These are phyloP conservation scores for Mariannaea elegans DNA, from an alignment of 2,329 filamentous ascomycete species.

Conservation along the genomic window DNA sequence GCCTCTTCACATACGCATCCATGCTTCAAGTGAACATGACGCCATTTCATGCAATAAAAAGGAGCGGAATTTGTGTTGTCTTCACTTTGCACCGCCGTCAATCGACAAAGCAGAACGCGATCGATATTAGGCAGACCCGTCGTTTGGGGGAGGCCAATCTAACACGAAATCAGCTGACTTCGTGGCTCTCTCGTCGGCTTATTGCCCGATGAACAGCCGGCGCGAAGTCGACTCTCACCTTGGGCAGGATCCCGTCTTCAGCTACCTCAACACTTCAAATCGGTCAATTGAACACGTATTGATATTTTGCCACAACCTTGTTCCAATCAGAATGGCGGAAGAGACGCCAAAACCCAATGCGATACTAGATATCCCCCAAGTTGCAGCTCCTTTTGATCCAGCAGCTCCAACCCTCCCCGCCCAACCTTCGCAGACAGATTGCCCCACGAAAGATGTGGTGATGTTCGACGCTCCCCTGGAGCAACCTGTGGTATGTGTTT, in stretches of 20 bases:
- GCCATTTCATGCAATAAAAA: conserved; percentile 14
- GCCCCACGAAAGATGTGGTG: conserved; percentile 48
- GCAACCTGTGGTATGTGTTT: conserved; percentile 49
- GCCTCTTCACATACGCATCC: conserved; percentile 50
- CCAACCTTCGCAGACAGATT: conserved; percentile 32
- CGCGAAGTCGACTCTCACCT: conserved; percentile 23
- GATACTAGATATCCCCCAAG: conserved; percentile 30
- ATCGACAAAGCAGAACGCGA: conserved; percentile 25
- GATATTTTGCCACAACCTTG: not conserved
- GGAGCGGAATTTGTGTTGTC: not conserved
- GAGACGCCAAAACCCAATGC: conserved; percentile 35
- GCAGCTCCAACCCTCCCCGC: conserved; percentile 29
- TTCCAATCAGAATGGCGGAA: conserved; percentile 42
- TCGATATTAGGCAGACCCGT: conserved; percentile 25
- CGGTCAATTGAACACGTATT: conserved; percentile 14
- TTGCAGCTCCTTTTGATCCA: conserved; percentile 33
- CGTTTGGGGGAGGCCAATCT: conserved; percentile 8
- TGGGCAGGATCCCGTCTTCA: conserved; percentile 6
- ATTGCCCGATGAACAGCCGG: conserved; percentile 38
- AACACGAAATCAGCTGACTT: conserved; percentile 53
- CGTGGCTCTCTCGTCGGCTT: conserved; percentile 1
- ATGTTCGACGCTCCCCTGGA: conserved; percentile 56
- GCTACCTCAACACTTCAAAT: conserved; percentile 10
- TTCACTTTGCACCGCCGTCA: not conserved
- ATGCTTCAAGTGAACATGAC: conserved; percentile 37